Evolutionary conservation across 768 basidiomycete genomes (phyloP).

Genomic region (Russula brevipes): DNA sequence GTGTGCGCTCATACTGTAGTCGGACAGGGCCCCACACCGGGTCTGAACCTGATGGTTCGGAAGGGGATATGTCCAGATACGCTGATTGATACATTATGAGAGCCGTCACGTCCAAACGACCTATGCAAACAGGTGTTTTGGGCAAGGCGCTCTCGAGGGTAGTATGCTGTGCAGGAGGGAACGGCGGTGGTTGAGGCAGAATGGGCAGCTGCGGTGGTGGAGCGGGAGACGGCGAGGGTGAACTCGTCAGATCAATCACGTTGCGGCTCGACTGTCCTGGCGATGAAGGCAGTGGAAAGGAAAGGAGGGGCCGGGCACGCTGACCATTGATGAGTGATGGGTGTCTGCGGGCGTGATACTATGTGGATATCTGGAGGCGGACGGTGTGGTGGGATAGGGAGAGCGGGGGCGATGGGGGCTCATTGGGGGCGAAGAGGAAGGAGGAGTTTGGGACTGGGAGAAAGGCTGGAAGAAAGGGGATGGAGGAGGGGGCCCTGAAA

Average conservation of each 20-base stretch:
- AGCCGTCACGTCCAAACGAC: constrained; percentile 75
- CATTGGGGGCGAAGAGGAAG: background rate
- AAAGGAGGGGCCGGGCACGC: constrained; percentile 26
- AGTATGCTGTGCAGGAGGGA: constrained; percentile 18
- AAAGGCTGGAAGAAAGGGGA: constrained; percentile 15
- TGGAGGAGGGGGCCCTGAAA: constrained; percentile 13
- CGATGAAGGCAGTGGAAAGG: constrained; percentile 12
- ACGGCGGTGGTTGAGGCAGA: constrained; percentile 20
- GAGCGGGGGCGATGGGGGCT: background rate
- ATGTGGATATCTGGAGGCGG: background rate
- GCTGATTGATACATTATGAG: constrained; percentile 78
- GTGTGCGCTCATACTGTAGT: constrained; percentile 63
- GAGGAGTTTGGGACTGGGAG: background rate
- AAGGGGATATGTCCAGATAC: constrained; percentile 48
- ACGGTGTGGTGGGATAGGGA: background rate
- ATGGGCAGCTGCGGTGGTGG: constrained; percentile 22
- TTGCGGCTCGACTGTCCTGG: constrained; percentile 7
- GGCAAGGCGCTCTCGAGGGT: constrained; percentile 61
- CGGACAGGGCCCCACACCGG: constrained; percentile 66
- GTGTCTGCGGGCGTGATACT: constrained; percentile 6
- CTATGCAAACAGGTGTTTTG: constrained; percentile 85
- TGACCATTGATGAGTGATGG: constrained; percentile 14
- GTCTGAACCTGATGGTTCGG: constrained; percentile 34
- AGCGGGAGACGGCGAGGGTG: constrained; percentile 18
- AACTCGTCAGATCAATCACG: constrained; percentile 17